Base-by-base conservation (phyloP, 805 yeast genomes). In the Saccharomyces paradoxus region DNA sequence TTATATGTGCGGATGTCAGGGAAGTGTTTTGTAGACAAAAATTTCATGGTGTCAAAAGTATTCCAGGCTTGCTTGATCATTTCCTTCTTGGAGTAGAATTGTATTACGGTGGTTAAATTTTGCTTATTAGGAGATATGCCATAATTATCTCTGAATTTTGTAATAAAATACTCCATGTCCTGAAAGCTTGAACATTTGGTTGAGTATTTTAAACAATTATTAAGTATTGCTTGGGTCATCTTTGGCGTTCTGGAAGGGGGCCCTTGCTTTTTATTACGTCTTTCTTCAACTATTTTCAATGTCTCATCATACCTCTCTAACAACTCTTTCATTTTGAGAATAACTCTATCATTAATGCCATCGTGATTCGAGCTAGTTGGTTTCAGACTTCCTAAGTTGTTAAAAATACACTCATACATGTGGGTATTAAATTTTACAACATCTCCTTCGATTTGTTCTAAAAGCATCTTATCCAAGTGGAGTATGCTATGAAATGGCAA, bases 41-140 rank as follows among this genome's bases (percentile, higher is more conserved):
- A 92, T 65, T 89, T 92, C 90, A 94, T 83, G 57, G 89, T 81
- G 59, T 86, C 89, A 70, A 94, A 94, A 2, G 87, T 74, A 48
- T 82, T 82, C 54, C 80, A 78, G 0, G 96, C 96, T 57, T 85
- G 82, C 27, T 59, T 53, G 12, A 52, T 41, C 6, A 57, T 29
- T 10, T 61, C 58, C 22, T 56, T 9, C 41, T 56, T 54, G 3
- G 56, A 53, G 32, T 65, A 69, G 50, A 63, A 68, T 50, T 65
- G 67, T 21, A 67, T 60, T 14, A 69, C 56, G 1, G 66, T 61
- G 7, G 71, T 67, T 48, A 59, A 65, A 41, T 64, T 67, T 17
- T 60, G 58, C 50, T 56, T 66, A 49, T 68, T 66, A 22, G 71
- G 71, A 13, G 56, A 41, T 9, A 68, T 48, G 8, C 56, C 57